A percentile compares a stretch with the other conserved stretches of the same genome.
Conservation (phyloP, 345 rosid species). For the Hibiscus trionum region DNA sequence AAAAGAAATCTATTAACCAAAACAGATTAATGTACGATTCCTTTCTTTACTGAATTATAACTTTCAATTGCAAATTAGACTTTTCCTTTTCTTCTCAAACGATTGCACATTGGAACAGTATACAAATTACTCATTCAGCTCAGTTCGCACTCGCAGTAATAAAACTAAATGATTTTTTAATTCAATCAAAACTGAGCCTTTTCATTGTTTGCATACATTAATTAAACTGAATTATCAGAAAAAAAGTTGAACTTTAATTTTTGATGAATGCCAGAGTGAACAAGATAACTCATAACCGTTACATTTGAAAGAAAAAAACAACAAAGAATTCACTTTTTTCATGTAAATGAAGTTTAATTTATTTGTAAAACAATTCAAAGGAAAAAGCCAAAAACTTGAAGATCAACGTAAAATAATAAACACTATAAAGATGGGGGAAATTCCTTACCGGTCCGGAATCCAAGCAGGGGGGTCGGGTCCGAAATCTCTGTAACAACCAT, state of each 20-base stretch:
- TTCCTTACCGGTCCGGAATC: conserved; percentile 68
- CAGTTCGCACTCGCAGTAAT: not conserved
- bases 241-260: not conserved
- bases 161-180: not conserved
- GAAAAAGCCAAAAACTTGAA: not conserved
- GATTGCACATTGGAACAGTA: not conserved
- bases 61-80: not conserved
- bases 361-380: not conserved
- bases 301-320: not conserved
- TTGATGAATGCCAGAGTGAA: not conserved
- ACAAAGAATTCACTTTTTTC: not conserved
- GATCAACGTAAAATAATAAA: not conserved
- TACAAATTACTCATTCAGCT: not conserved
- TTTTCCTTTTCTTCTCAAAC: not conserved
- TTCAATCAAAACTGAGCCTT: not conserved
- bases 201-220: not conserved
- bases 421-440: not conserved
- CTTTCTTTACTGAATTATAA: not conserved
- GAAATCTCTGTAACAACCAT: conserved; percentile 71
- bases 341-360: too few species aligned
- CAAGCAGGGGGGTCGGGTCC: conserved; percentile 92
- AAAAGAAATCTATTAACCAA: not conserved
- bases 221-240: not conserved
- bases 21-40: not conserved
- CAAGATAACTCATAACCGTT: conserved; percentile 1